phyloP scores from a whole-genome alignment of 73 alveolate species.

The Stentor roeselii region DNA sequence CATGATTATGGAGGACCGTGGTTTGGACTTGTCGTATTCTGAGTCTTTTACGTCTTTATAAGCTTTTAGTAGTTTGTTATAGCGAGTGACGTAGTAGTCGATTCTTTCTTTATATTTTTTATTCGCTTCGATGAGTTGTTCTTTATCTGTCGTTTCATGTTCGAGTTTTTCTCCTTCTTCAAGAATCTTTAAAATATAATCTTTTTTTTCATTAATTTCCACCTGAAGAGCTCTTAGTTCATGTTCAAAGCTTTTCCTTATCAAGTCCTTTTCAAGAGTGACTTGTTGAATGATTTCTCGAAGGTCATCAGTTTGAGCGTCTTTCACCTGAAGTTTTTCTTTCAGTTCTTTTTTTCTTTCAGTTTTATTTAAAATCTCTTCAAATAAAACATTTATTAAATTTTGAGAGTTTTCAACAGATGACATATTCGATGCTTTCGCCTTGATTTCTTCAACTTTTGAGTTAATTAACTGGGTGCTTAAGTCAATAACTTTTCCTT shows the following conservation, averaged over 20 bases:
- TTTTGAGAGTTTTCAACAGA: constrained; percentile 16
- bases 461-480: constrained; percentile 18
- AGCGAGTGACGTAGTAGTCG: not conserved
- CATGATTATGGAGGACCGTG: not conserved
- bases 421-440: not conserved
- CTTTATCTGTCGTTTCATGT: not conserved
- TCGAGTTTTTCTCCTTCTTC: not conserved
- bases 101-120: not conserved
- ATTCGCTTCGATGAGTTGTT: not conserved
- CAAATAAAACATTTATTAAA: constrained; percentile 21
- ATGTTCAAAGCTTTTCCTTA: constrained; percentile 2
- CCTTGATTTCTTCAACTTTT: constrained; percentile 15
- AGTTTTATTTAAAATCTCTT: constrained; percentile 2
- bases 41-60: not conserved
- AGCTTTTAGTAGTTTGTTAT: not conserved
- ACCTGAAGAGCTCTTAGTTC: not conserved
- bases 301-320: constrained; percentile 1
- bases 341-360: not conserved
- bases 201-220: not conserved
- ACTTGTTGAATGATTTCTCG: constrained; percentile 4
- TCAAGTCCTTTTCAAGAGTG: constrained; percentile 21
- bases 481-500: constrained; percentile 30
- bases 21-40: not conserved
- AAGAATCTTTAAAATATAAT: not conserved
- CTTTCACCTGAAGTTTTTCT: constrained; percentile 4